These are phyloP conservation scores for Trichoderma atrobrunneum DNA, from an alignment of 2,329 filamentous ascomycete species.

Conservation along the genomic window DNA sequence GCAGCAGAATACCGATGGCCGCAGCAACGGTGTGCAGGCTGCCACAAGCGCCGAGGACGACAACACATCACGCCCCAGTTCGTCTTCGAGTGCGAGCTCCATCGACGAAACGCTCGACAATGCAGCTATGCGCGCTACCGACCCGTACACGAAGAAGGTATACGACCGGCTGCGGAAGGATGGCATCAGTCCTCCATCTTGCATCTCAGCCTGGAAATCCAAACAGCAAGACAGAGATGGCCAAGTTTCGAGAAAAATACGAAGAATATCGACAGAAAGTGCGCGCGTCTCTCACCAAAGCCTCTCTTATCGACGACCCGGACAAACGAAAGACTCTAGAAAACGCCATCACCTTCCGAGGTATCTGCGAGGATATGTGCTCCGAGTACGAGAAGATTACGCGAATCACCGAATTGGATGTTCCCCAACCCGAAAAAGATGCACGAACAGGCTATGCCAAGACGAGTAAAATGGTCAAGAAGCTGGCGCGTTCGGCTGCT, in stretches of 20 bases:
- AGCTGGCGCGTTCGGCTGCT: constrained; percentile 64
- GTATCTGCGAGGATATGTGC: constrained; percentile 68
- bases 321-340: constrained; percentile 60
- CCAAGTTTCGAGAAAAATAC: constrained; percentile 54
- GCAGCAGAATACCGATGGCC: constrained; percentile 3
- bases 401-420: constrained; percentile 60
- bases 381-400: constrained; percentile 64
- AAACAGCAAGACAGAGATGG: constrained; percentile 49
- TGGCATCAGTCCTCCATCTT: constrained; percentile 51
- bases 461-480: constrained; percentile 61
- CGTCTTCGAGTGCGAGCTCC: constrained; percentile 27
- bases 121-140: constrained; percentile 27
- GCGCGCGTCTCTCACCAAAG: constrained; percentile 56
- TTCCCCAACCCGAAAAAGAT: constrained; percentile 55
- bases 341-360: constrained; percentile 65
- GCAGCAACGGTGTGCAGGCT: constrained; percentile 11
- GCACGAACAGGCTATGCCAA: constrained; percentile 44
- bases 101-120: constrained; percentile 23
- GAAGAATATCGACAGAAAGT: constrained; percentile 57
- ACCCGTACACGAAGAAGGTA: constrained; percentile 50
- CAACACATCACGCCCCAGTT: constrained; percentile 27
- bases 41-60: constrained; percentile 19
- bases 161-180: constrained; percentile 53
- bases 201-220: constrained; percentile 54
- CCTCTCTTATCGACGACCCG: constrained; percentile 62